phyloP scores from a whole-genome alignment of 306 rosid genomes.

The Glycine tomentella region DNA sequence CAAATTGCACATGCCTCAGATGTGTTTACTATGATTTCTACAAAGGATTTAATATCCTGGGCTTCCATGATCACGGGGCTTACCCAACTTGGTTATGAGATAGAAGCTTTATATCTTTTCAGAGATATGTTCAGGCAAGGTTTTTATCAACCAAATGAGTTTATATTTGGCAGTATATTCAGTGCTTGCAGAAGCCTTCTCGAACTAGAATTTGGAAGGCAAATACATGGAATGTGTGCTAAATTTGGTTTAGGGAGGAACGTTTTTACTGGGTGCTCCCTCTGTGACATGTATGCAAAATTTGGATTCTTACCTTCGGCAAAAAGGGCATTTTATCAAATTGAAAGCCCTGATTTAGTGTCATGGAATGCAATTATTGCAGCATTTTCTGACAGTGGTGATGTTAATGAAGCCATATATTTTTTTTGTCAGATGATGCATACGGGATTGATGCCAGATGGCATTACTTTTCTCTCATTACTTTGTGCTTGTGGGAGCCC shows the following conservation, averaged over 20 bases:
- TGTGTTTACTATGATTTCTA: conserved; percentile 59
- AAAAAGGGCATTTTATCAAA: conserved; percentile 59
- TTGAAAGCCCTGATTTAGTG: conserved; percentile 71
- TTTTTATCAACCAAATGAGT: conserved; percentile 70
- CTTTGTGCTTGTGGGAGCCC: conserved; percentile 69
- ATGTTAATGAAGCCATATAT: conserved; percentile 59
- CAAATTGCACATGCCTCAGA: conserved; percentile 59
- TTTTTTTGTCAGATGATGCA: conserved; percentile 65
- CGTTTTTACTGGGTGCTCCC: conserved; percentile 78
- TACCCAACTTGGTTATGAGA: conserved; percentile 69
- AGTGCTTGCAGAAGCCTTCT: conserved; percentile 72
- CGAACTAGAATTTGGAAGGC: conserved; percentile 73
- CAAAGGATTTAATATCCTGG: conserved; percentile 82
- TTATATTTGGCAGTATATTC: conserved; percentile 70
- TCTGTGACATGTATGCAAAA: conserved; percentile 82
- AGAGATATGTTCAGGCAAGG: conserved; percentile 69
- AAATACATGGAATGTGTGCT: conserved; percentile 69
- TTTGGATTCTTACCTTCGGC: conserved; percentile 62
- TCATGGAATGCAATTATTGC: conserved; percentile 83
- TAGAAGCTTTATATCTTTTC: conserved; percentile 69
- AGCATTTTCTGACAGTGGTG: conserved; percentile 59
- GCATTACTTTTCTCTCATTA: conserved; percentile 65
- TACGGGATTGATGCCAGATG: conserved; percentile 59
- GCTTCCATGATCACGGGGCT: conserved; percentile 78
- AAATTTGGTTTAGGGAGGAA: conserved; percentile 73